Evolutionary conservation across 192 early-diverging fungal genomes (phyloP).

Genomic region (Obelidium mucronatum): DNA sequence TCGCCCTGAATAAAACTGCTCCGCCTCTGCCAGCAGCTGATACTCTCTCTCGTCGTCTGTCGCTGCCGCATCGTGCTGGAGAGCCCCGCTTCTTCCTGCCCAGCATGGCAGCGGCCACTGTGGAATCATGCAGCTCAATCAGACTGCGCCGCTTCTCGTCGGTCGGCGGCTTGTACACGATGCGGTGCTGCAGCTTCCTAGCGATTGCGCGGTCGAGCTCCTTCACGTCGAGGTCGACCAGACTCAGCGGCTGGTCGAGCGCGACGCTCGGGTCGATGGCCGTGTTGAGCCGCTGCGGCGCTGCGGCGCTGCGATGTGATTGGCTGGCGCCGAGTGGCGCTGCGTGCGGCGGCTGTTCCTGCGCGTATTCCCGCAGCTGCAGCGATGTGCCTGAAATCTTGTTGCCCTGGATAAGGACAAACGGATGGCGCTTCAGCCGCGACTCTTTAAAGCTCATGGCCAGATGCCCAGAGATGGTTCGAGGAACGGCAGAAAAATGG

Average conservation of each 20-base stretch:
- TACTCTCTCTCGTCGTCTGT: no score
- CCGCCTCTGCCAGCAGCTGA: no score
- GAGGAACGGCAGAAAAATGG: no score
- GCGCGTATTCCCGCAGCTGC: no score
- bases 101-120: no score
- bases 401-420: background rate
- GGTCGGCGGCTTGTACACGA: background rate
- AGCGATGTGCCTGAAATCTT: background rate
- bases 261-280: background rate
- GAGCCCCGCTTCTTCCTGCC: no score
- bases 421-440: no score
- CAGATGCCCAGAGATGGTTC: no score
- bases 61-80: no score
- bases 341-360: background rate
- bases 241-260: background rate
- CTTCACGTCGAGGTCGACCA: background rate
- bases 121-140: background rate
- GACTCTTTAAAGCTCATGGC: no score
- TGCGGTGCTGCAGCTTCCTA: background rate
- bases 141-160: background rate
- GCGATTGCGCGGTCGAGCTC: background rate
- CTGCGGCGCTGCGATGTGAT: background rate
- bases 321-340: background rate
- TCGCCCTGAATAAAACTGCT: no score
- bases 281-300: background rate